Base-by-base conservation (phyloP, 2,329 filamentous ascomycete species). In the Nigrospora oryzae region DNA sequence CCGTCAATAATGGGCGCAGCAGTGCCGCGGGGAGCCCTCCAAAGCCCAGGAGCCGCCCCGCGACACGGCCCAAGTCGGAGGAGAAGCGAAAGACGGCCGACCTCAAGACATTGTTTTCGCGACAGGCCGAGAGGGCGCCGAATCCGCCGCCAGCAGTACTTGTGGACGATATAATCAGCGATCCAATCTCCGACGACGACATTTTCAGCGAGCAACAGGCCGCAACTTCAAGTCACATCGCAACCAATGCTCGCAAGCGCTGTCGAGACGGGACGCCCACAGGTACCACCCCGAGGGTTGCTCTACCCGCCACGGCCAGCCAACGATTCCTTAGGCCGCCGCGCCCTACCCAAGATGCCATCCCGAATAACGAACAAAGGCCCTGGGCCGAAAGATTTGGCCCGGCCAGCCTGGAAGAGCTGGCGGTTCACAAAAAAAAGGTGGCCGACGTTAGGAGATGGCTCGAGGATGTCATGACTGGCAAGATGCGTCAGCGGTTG, bases 391-490 rank as follows among this genome's bases (percentile, higher is more conserved):
- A 96, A 54, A 80, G 83, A 53, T 97, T 89, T 63, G 83, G 79
- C 2, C 91, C 91, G 0, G 57, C 63, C 3, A 84, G 77, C 53
- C 63, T 96, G 12, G 82, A 89, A 14, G 91, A 97, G 65, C 70
- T 98, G 38, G 91, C 86, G 0, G 91, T 98, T 15, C 90, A 98
- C 63, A 96, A 94, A 69, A 93, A 80, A 56, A 98, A 98, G 63
- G 86, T 97, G 6, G 68, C 79, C 2, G 90, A 97, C 65, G 90
- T 97, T 38, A 79, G 82, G 47, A 74, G 68, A 47, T 97, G 93
- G 90, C 68, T 98, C 32, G 79, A 86, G 37, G 79, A 83, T 57
- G 86, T 89, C 15, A 76, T 89, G 49, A 63, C 65, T 23, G 86
- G 87, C 14, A 70, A 71, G 34, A 65, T 77, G 62, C 71, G 77